Evolutionary conservation across 2,329 filamentous ascomycete species (phyloP).

Genomic region (Sarocladium oryzae): DNA sequence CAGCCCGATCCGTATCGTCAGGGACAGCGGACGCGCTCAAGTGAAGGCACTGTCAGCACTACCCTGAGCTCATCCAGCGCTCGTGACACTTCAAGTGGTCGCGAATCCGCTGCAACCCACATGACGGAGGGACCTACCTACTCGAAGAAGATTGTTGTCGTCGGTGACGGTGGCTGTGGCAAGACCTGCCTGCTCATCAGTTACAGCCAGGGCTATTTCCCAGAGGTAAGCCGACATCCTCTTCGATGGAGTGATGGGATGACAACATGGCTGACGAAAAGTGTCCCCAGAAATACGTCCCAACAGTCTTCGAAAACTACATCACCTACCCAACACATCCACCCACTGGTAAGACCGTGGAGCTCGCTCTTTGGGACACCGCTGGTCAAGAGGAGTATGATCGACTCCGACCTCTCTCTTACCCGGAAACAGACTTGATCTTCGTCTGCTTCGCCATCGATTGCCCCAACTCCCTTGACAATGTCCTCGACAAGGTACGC

Average conservation of each 20-base stretch:
- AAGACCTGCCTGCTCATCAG: conserved; percentile 98
- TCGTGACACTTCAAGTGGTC: conserved; percentile 63
- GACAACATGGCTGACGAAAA: conserved; percentile 9
- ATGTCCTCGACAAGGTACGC: conserved; percentile 95
- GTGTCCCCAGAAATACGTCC: conserved; percentile 87
- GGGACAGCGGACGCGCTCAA: conserved; percentile 58
- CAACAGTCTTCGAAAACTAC: conserved; percentile 99
- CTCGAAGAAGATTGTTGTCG: conserved; percentile 99
- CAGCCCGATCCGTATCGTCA: conserved; percentile 32
- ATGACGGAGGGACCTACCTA: conserved; percentile 87
- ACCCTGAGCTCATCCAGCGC: conserved; percentile 69
- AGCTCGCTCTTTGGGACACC: conserved; percentile 96
- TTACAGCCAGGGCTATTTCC: conserved; percentile 98
- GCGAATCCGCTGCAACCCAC: conserved; percentile 74
- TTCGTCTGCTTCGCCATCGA: conserved; percentile 99
- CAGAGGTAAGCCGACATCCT: conserved; percentile 65
- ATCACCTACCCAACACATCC: conserved; percentile 93
- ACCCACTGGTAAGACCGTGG: conserved; percentile 84
- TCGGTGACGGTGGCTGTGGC: conserved; percentile 94
- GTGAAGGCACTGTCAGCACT: conserved; percentile 86
- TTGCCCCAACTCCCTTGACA: conserved; percentile 95
- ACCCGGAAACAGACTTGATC: conserved; percentile 94
- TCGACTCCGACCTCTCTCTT: conserved; percentile 87
- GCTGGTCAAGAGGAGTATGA: conserved; percentile 99
- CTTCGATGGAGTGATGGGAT: neutral